Conservation (phyloP, 2,329 filamentous ascomycete genomes). For the Metarhizium robertsii region DNA sequence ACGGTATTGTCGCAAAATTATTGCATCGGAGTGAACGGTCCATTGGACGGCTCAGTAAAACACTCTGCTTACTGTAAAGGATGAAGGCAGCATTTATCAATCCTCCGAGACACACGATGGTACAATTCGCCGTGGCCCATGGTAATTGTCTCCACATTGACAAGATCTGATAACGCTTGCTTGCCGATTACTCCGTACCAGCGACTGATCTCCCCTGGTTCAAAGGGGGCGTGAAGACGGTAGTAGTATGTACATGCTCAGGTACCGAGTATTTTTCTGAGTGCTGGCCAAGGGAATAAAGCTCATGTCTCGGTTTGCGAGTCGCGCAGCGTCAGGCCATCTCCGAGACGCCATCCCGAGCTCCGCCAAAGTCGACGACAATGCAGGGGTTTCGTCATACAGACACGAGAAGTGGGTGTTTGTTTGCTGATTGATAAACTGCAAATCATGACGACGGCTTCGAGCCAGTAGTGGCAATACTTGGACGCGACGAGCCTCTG, state of each 20-base stretch:
- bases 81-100: too few species aligned
- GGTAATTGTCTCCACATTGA: too few species aligned
- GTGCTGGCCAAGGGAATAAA: background rate
- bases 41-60: too few species aligned
- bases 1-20: too few species aligned
- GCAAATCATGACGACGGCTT: constrained; percentile 6
- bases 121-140: too few species aligned
- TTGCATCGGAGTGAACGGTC: too few species aligned
- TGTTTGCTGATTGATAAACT: constrained; percentile 24
- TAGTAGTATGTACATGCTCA: too few species aligned
- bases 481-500: constrained; percentile 12
- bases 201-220: background rate
- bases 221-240: background rate
- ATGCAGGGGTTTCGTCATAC: constrained; percentile 11
- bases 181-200: too few species aligned
- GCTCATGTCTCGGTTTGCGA: background rate
- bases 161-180: too few species aligned
- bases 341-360: constrained; percentile 11
- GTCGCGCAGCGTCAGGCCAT: constrained; percentile 1
- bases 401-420: constrained; percentile 11
- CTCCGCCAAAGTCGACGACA: background rate
- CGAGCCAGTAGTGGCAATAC: constrained; percentile 5
- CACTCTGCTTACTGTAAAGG: too few species aligned
- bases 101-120: too few species aligned
- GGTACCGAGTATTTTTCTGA: background rate